Conservation (phyloP, 225 moss, liverwort and hornwort genomes). For the Pseudoscleropodium purum region DNA sequence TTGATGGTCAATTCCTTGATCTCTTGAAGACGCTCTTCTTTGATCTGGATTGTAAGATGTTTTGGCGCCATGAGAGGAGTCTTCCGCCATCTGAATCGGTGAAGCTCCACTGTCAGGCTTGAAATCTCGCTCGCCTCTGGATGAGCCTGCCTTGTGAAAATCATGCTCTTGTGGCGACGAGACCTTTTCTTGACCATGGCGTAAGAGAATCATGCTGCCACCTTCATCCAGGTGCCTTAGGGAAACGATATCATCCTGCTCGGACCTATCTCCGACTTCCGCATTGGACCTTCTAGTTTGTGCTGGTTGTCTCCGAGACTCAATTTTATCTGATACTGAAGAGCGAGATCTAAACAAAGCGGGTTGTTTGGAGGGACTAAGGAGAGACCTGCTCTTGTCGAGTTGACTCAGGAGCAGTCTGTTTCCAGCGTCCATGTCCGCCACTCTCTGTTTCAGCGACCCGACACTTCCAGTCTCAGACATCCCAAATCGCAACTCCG, state of each 20-base stretch:
- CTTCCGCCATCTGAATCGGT: neutral
- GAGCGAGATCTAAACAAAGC: conserved; percentile 20
- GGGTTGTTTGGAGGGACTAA: conserved; percentile 26
- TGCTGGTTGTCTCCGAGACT: neutral
- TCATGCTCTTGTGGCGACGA: conserved; percentile 1
- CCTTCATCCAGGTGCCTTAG: neutral
- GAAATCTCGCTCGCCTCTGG: conserved; percentile 3
- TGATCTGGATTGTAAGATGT: conserved; percentile 1
- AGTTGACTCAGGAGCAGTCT: conserved; percentile 24
- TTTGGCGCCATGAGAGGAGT: neutral
- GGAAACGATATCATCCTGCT: neutral
- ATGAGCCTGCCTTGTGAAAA: conserved; percentile 3
- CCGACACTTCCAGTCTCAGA: conserved; percentile 12
- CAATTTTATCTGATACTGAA: neutral
- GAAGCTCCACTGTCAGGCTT: conserved; percentile 7
- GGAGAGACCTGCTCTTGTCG: conserved; percentile 42
- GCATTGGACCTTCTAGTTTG: conserved; percentile 9
- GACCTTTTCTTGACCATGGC: conserved; percentile 6
- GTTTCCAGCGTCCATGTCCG: conserved; percentile 22
- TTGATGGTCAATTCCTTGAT: conserved; percentile 3
- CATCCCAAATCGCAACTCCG: conserved; percentile 6
- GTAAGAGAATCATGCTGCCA: neutral
- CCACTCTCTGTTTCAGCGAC: conserved; percentile 21
- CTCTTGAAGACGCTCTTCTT: conserved; percentile 1
- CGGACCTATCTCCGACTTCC: conserved; percentile 11